Conservation (phyloP, 2,329 filamentous ascomycete species). For the Fusarium sp. region DNA sequence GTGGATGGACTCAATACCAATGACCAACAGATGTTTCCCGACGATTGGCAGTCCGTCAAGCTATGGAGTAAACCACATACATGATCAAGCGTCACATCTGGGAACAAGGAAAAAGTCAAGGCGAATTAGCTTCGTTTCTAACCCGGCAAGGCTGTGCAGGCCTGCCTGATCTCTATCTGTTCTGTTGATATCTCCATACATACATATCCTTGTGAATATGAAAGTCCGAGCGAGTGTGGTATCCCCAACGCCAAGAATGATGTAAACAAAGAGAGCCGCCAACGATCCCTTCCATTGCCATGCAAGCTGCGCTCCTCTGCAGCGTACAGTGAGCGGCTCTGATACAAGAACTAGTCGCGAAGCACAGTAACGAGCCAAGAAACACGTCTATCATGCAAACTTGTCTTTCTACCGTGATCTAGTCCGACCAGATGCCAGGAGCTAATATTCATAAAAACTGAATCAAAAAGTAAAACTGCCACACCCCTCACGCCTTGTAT, state of each 20-base stretch:
- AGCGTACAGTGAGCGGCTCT: constrained; percentile 38
- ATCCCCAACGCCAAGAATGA: constrained; percentile 41
- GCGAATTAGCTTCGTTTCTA: constrained; percentile 52
- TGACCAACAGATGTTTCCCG: too few relatives aligned
- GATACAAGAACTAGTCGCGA: constrained; percentile 14
- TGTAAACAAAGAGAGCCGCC: constrained; percentile 29
- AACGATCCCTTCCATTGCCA: constrained; percentile 35
- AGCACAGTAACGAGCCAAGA: constrained; percentile 24
- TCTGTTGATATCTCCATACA: constrained; percentile 19
- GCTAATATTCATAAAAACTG: constrained; percentile 26
- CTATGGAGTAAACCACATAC: not conserved
- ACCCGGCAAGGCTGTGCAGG: constrained; percentile 18
- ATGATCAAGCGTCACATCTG: not conserved
- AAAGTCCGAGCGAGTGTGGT: constrained; percentile 42
- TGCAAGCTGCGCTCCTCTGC: constrained; percentile 38
- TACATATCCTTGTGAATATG: constrained; percentile 9
- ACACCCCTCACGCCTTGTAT: constrained; percentile 39
- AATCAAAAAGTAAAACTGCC: constrained; percentile 27
- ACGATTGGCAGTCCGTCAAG: not conserved
- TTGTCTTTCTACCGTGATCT: constrained; percentile 36
- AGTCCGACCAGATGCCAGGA: constrained; percentile 33
- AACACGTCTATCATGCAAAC: constrained; percentile 37
- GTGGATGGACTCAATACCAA: too few relatives aligned
- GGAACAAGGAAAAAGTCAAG: constrained; percentile 5
- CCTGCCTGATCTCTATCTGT: constrained; percentile 37